Base-by-base conservation (phyloP, 2,329 filamentous ascomycete genomes). In the Ampelomyces quisqualis region DNA sequence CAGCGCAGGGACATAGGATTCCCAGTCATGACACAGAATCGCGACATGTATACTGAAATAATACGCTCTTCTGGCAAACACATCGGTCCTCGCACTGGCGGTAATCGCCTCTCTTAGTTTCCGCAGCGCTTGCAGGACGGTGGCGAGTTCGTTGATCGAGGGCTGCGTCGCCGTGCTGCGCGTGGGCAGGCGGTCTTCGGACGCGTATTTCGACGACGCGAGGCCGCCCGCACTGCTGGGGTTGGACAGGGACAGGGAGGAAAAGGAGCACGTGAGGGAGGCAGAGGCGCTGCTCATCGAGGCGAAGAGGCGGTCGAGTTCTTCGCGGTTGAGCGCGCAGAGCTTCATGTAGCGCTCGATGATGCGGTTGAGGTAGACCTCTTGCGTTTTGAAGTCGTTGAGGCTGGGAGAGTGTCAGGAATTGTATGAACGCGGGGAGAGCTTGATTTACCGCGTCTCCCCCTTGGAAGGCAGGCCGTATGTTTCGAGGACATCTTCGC, bases 21-120 rank as follows among this genome's bases (percentile, higher is more conserved):
- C 88, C 55, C 85, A 86, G 55, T 94, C 85, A 50, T 84, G 82
- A 42, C 86, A 82, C 22, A 95, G 79, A 48, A 98, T 84, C 17
- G 87, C 84, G 18, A 90, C 77, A 39, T 90, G 85, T 57, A 95
- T 88, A 58, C 88, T 89, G 74, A 97, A 97, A 48, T 95, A 82
- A 70, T 97, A 95, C 11, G 84, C 88, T 55, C 90, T 84, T n/a
- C 86, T 82, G 1, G 91, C 84, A 68, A 98, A 98, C 37, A 80
- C 75, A 62, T 95, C 87, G 23, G 77, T 74, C 14, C 90, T 82
- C 38, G 82, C 81, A 7, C 86, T 84, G 9, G 88, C 88, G 2
- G 95, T 81, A 33, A 97, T 84, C 17, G 85, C 90, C 73, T 98
- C 93, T 41, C 93, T 83, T 21, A 98, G 80, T 67, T 96, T 97